Evolutionary conservation across 1,139 yeast genomes (phyloP).

Genomic region (Zhuliangozyma blackwelliae): DNA sequence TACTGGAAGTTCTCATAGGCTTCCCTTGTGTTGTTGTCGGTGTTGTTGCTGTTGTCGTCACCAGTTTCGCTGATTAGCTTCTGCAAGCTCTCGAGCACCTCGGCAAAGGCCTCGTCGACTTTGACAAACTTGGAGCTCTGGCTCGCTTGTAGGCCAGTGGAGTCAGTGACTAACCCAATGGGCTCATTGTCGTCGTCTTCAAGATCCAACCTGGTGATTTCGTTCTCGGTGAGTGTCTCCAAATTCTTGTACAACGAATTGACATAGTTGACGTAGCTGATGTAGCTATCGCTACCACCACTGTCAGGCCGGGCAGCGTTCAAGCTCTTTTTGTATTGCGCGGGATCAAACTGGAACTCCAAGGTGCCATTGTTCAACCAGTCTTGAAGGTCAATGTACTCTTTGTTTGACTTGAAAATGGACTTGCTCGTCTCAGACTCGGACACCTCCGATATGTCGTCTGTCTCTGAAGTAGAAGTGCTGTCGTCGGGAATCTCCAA

Average conservation of each 20-base stretch:
- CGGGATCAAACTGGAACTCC: constrained; percentile 26
- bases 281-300: neutral
- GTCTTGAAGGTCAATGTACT: constrained; percentile 27
- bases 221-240: constrained; percentile 24
- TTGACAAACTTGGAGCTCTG: constrained; percentile 7
- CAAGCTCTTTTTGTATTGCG: constrained; percentile 24
- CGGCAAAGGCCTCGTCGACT: constrained; percentile 26
- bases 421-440: constrained; percentile 7
- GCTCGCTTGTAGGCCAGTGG: no score
- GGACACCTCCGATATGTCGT: constrained; percentile 23
- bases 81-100: constrained; percentile 21
- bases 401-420: constrained; percentile 7
- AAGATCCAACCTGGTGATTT: constrained; percentile 14
- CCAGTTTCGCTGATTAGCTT: constrained; percentile 13
- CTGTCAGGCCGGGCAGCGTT: constrained; percentile 11
- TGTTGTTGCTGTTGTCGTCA: constrained; percentile 11
- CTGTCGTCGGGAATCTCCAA: constrained; percentile 40
- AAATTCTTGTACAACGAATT: constrained; percentile 30
- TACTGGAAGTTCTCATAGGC: constrained; percentile 5
- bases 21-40: constrained; percentile 13
- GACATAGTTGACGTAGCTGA: constrained; percentile 21
- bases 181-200: constrained; percentile 22
- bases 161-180: constrained; percentile 29
- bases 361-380: constrained; percentile 24
- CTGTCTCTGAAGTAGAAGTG: constrained; percentile 27